Evolutionary conservation across 176 grass and related monocot genomes (phyloP).

Genomic region (Stipa capillata): DNA sequence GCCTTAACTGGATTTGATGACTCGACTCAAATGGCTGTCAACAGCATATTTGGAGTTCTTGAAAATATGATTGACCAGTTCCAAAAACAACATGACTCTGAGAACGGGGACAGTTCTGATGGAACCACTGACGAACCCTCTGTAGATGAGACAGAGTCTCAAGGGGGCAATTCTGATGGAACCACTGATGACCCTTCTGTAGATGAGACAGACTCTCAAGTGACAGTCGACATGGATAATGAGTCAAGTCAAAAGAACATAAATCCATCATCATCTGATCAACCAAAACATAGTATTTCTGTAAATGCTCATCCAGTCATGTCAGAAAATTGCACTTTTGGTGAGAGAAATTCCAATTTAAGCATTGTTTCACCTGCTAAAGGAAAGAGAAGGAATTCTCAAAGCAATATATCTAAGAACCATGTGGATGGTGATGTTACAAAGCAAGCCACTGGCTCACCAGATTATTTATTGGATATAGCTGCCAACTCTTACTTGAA

Average conservation of each 20-base stretch:
- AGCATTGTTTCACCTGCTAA: constrained; percentile 35
- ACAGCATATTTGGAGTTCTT: constrained; percentile 83
- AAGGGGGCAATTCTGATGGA: too few species aligned
- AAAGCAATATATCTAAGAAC: constrained; percentile 17
- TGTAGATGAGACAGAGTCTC: not conserved
- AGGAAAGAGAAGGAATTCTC: constrained; percentile 18
- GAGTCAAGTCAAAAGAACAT: not conserved
- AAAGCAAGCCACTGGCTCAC: constrained; percentile 7
- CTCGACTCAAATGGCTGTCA: constrained; percentile 95
- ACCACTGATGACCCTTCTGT: too few species aligned
- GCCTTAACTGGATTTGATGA: constrained; percentile 97
- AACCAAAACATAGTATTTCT: constrained; percentile 23
- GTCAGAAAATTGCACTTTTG: constrained; percentile 7
- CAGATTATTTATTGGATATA: constrained; percentile 37
- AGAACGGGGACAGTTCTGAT: constrained; percentile 23
- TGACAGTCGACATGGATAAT: not conserved
- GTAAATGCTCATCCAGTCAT: constrained; percentile 2
- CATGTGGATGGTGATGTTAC: constrained; percentile 31
- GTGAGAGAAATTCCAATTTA: constrained; percentile 12
- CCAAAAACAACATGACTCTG: constrained; percentile 53
- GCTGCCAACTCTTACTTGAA: constrained; percentile 50
- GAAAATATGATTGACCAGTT: constrained; percentile 90
- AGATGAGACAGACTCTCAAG: too few species aligned
- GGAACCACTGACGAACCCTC: not conserved
- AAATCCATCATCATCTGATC: constrained; percentile 12